Conservation (phyloP, 176 grass and related monocot species). For the Musa troglodytarum region DNA sequence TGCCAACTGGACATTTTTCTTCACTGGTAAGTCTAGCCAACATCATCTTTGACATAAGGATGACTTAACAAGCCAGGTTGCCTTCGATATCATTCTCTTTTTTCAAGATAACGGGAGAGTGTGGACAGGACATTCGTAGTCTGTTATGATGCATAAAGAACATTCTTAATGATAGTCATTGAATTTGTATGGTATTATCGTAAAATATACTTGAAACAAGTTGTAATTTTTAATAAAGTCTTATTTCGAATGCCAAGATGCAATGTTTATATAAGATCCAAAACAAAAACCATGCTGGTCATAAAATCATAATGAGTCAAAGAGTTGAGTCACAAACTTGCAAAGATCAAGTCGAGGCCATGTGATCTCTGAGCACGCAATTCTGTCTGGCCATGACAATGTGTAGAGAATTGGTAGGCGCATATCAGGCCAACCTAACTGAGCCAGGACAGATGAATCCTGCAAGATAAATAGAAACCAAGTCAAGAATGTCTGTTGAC, state of each 20-base stretch:
- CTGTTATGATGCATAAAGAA: not conserved
- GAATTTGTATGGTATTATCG: not conserved
- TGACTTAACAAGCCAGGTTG: too few species aligned
- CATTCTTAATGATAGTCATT: not conserved
- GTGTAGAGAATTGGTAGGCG: constrained; percentile 91
- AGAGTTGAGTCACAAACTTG: constrained; percentile 41
- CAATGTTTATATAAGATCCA: not conserved
- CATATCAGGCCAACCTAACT: constrained; percentile 96
- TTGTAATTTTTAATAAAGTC: not conserved
- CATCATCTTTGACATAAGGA: too few species aligned
- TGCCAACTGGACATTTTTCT: too few species aligned
- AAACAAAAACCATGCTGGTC: not conserved
- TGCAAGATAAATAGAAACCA: constrained; percentile 23
- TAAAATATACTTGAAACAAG: not conserved
- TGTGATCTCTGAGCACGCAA: constrained; percentile 80
- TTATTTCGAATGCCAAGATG: not conserved
- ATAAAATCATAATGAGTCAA: constrained; percentile 10
- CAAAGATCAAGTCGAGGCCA: constrained; percentile 97
- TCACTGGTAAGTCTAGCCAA: too few species aligned
- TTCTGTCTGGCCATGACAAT: constrained; percentile 92
- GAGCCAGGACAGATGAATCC: constrained; percentile 93
- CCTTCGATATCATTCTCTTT: too few species aligned
- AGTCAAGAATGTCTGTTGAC: not conserved
- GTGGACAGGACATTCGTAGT: not conserved
- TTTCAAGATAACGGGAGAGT: not conserved